Evolutionary conservation across 2,329 filamentous ascomycete genomes (phyloP).

Genomic region (Hypocrella siamensis): DNA sequence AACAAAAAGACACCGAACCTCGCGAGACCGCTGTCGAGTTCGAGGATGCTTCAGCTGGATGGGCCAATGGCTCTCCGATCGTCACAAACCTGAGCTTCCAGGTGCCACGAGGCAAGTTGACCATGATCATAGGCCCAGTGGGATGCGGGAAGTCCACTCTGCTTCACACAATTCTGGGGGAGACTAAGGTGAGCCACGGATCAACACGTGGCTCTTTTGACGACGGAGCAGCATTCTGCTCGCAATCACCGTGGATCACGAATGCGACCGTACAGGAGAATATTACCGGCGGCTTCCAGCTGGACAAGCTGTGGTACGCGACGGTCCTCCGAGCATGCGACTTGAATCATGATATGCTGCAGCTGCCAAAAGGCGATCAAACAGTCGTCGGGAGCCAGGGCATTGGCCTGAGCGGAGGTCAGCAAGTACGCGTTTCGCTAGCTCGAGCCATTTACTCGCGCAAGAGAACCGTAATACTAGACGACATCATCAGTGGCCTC

Average conservation of each 20-base stretch:
- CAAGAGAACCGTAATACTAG: no score
- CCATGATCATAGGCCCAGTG: background rate
- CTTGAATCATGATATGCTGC: constrained; percentile 14
- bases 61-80: background rate
- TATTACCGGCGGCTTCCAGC: constrained; percentile 18
- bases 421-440: background rate
- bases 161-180: background rate
- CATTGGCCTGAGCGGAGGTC: background rate
- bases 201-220: no score
- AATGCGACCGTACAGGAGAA: constrained; percentile 21
- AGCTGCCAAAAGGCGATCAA: constrained; percentile 15
- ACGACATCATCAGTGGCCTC: no score
- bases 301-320: constrained; percentile 16
- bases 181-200: no score
- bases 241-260: constrained; percentile 16
- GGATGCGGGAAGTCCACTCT: background rate
- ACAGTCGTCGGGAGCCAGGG: background rate
- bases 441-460: no score
- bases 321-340: constrained; percentile 18
- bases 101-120: background rate
- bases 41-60: no score
- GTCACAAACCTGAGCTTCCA: background rate
- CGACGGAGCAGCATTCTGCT: constrained; percentile 13
- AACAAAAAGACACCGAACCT: no score
- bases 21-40: no score